A percentile compares a stretch with the other conserved stretches of the same genome.
phyloP scores from a whole-genome alignment of 2,329 filamentous ascomycete species.

The Trichoderma sp. region DNA sequence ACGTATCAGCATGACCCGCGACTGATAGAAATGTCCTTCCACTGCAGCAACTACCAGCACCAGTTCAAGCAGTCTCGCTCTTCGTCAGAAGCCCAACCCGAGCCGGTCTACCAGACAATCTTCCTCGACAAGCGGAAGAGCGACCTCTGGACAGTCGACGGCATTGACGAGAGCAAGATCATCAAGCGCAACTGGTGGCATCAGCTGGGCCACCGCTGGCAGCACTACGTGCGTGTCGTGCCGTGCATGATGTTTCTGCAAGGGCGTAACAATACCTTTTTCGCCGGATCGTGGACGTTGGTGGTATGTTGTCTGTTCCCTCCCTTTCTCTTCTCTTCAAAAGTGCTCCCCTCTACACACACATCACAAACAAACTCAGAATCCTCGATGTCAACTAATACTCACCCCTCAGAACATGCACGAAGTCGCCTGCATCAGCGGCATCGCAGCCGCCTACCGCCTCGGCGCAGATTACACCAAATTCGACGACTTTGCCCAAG shows the following conservation, averaged over 20 bases:
- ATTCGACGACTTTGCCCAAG: conserved; percentile 56
- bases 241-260: conserved; percentile 74
- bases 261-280: conserved; percentile 62
- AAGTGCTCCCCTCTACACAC: neutral
- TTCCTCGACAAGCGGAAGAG: conserved; percentile 61
- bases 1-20: conserved; percentile 57
- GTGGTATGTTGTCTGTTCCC: conserved; percentile 50
- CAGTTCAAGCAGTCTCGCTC: conserved; percentile 59
- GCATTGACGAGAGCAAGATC: conserved; percentile 61
- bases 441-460: conserved; percentile 69
- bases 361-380: neutral
- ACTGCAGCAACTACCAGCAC: conserved; percentile 74
- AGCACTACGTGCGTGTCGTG: conserved; percentile 65
- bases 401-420: conserved; percentile 57
- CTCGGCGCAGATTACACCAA: conserved; percentile 65
- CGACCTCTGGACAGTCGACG: conserved; percentile 59
- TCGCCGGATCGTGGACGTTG: conserved; percentile 68
- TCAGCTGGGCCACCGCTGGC: conserved; percentile 65
- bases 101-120: conserved; percentile 71
- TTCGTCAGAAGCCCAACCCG: conserved; percentile 33
- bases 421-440: conserved; percentile 69
- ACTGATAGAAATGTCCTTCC: conserved; percentile 70
- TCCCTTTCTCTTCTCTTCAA: neutral
- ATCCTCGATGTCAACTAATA: neutral
- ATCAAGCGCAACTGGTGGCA: conserved; percentile 69